phyloP scores from a whole-genome alignment of 768 basidiomycete species.

The Agrocybe pediades region DNA sequence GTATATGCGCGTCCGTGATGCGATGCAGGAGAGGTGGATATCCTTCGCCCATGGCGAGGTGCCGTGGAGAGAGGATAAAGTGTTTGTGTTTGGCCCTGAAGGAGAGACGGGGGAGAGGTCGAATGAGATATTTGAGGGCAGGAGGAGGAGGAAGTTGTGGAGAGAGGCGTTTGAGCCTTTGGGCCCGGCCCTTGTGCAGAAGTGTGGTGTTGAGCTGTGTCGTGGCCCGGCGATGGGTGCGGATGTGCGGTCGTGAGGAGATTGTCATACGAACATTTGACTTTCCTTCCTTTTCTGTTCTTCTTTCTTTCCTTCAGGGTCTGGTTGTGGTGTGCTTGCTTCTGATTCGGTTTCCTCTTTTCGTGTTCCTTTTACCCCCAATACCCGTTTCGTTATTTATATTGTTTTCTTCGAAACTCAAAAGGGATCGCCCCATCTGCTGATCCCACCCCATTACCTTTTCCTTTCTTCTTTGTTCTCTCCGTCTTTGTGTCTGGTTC shows the following conservation, averaged over 20 bases:
- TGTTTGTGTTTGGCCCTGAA: constrained; percentile 82
- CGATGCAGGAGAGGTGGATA: constrained; percentile 76
- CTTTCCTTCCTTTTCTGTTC: neutral
- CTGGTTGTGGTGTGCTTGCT: too few relatives aligned
- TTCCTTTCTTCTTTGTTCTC: neutral
- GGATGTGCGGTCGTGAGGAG: constrained; percentile 1
- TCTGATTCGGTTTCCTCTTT: neutral
- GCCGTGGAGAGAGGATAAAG: constrained; percentile 66
- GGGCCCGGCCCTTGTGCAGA: constrained; percentile 67
- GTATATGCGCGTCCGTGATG: constrained; percentile 66
- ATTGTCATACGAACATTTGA: too few relatives aligned
- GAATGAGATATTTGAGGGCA: constrained; percentile 61
- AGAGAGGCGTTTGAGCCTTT: constrained; percentile 67
- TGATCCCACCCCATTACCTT: neutral
- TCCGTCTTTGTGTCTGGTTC: neutral
- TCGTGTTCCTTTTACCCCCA: neutral
- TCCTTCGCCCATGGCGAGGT: constrained; percentile 72
- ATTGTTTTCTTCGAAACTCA: neutral
- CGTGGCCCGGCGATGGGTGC: constrained; percentile 52
- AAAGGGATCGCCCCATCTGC: neutral
- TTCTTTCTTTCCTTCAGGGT: neutral
- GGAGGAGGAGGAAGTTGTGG: constrained; percentile 64
- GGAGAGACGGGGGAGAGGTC: constrained; percentile 79
- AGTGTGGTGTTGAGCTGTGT: constrained; percentile 73
- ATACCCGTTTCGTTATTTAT: neutral